phyloP scores from a whole-genome alignment of 2,329 filamentous ascomycete genomes.

The Pyricularia pennisetigena region DNA sequence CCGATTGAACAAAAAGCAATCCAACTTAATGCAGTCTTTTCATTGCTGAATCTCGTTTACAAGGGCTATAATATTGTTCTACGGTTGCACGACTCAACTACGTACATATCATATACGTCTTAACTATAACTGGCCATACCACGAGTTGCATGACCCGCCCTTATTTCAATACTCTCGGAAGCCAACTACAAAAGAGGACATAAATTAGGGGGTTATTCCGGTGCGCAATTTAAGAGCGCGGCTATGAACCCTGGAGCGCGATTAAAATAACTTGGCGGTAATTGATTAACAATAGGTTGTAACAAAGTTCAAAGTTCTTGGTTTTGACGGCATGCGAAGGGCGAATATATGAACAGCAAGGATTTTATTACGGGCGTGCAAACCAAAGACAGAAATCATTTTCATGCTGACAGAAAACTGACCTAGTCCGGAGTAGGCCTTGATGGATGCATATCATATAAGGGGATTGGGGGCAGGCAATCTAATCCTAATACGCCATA shows the following conservation, averaged over 20 bases:
- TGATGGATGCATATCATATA: neutral
- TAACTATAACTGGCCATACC: neutral
- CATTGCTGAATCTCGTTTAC: neutral
- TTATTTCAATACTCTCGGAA: neutral
- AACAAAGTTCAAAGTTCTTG: neutral
- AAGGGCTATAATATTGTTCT: neutral
- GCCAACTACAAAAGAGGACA: neutral
- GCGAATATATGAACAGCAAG: neutral
- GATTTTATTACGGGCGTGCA: neutral
- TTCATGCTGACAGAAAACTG: neutral
- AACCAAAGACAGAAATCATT: neutral
- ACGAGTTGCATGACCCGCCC: neutral
- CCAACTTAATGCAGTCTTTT: neutral
- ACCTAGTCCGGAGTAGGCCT: neutral
- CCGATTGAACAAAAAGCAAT: neutral
- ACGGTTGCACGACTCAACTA: neutral
- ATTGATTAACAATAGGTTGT: neutral
- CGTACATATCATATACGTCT: neutral
- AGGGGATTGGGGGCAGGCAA: too few species aligned
- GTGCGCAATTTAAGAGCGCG: neutral
- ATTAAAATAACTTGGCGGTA: neutral
- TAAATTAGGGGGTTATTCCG: neutral
- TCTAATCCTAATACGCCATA: neutral
- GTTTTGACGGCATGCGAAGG: neutral
- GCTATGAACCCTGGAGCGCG: neutral